Conservation (phyloP, 2,329 filamentous ascomycete genomes). For the Xylaria sp. region DNA sequence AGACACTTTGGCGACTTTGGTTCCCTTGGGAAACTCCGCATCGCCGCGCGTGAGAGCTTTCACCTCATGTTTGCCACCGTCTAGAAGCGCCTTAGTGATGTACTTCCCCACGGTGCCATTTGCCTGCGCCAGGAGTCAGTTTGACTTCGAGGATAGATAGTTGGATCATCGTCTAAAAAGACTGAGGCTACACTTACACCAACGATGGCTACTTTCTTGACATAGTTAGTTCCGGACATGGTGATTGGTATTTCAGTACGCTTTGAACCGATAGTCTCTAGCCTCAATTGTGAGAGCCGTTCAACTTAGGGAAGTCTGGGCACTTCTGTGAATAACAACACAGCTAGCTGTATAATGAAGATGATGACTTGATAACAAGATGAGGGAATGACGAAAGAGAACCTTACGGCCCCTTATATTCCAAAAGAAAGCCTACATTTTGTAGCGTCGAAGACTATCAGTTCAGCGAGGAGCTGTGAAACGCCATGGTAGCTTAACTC, state of each 20-base stretch:
- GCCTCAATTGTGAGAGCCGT: background rate
- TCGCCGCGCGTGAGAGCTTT: slow-evolving; percentile 62
- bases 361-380: background rate
- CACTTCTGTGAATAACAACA: background rate
- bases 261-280: background rate
- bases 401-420: slow-evolving; percentile 10
- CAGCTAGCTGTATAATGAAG: background rate
- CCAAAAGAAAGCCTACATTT: background rate
- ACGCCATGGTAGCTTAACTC: slow-evolving; percentile 5
- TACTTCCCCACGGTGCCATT: slow-evolving; percentile 55
- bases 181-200: slow-evolving; percentile 54
- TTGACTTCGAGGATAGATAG: slow-evolving; percentile 11
- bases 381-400: background rate
- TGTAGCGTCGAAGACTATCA: background rate
- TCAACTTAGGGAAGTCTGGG: background rate
- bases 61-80: slow-evolving; percentile 61
- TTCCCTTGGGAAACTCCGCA: slow-evolving; percentile 57
- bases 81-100: slow-evolving; percentile 56
- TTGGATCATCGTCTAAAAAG: background rate
- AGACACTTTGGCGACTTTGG: slow-evolving; percentile 56
- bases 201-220: slow-evolving; percentile 59
- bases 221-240: slow-evolving; percentile 48
- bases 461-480: background rate
- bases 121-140: slow-evolving; percentile 50
- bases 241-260: background rate